Conservation (phyloP, 106 monocot species). For the Cymbidium sinense region DNA sequence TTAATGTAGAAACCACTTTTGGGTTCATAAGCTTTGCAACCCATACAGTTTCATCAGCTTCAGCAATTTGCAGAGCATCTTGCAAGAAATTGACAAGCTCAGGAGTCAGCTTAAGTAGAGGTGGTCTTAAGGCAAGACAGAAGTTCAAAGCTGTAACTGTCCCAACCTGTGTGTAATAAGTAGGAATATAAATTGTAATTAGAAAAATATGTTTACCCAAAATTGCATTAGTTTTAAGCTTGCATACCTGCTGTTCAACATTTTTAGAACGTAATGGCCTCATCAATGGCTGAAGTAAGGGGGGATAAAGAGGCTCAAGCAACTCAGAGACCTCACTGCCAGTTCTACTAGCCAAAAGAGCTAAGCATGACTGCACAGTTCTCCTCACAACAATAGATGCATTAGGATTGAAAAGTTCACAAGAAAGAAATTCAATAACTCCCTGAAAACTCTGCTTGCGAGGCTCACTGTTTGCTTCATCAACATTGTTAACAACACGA, state of each 20-base stretch:
- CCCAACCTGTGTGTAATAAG: conserved; percentile 52
- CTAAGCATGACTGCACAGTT: conserved; percentile 85
- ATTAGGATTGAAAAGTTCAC: conserved; percentile 93
- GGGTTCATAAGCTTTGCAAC: conserved; percentile 89
- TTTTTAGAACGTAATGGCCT: conserved; percentile 77
- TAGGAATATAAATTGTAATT: background rate
- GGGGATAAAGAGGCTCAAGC: conserved; percentile 80
- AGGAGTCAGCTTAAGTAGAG: conserved; percentile 88
- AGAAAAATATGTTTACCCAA: background rate
- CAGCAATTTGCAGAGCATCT: conserved; percentile 98
- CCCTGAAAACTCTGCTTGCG: conserved; percentile 92
- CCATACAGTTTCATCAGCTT: conserved; percentile 98
- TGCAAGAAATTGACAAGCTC: conserved; percentile 95
- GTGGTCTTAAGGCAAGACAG: conserved; percentile 91
- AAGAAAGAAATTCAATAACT: conserved; percentile 91
- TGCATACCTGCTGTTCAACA: conserved; percentile 88
- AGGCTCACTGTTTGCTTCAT: conserved; percentile 92
- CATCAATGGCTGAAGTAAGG: conserved; percentile 88
- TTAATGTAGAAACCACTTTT: conserved; percentile 79
- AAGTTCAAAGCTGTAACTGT: conserved; percentile 95
- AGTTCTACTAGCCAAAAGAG: conserved; percentile 89
- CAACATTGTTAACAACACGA: conserved; percentile 89
- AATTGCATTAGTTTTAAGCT: background rate
- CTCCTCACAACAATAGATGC: conserved; percentile 87
- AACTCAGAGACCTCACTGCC: conserved; percentile 98